Evolutionary conservation across 192 early-diverging fungal genomes (phyloP).

Genomic region (Entomortierella beljakovae): DNA sequence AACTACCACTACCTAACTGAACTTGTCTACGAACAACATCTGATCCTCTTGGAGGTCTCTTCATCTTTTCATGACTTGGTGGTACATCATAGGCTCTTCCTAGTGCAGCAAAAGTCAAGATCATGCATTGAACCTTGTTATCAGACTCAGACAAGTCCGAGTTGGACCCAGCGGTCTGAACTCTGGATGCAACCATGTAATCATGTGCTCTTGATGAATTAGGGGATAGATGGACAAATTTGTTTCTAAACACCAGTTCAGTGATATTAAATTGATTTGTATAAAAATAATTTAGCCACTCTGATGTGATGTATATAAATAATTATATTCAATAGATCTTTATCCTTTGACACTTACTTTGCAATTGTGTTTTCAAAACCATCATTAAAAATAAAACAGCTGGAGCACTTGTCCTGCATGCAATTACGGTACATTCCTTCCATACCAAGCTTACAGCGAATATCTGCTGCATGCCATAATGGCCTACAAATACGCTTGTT

Average conservation of each 20-base stretch:
- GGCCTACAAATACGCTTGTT: constrained; percentile 48
- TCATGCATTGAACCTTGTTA: constrained; percentile 50
- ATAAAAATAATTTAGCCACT: too few relatives aligned
- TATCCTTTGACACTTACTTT: constrained; percentile 29
- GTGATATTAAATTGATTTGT: too few relatives aligned
- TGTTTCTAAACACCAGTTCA: constrained; percentile 14
- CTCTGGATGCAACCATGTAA: constrained; percentile 1
- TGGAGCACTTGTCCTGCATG: constrained; percentile 53
- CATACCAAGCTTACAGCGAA: constrained; percentile 44
- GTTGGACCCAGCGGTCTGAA: constrained; percentile 6
- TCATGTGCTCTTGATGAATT: constrained; percentile 39
- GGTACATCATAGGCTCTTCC: constrained; percentile 38
- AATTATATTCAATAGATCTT: too few relatives aligned
- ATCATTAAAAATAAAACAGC: constrained; percentile 54
- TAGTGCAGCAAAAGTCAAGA: constrained; percentile 37
- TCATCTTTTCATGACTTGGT: constrained; percentile 34
- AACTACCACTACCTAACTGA: not conserved
- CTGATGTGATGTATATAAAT: too few relatives aligned
- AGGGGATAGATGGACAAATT: constrained; percentile 38
- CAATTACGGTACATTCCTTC: constrained; percentile 55
- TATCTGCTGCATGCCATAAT: constrained; percentile 50
- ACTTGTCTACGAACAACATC: constrained; percentile 40
- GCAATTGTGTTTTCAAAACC: constrained; percentile 39
- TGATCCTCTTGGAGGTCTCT: constrained; percentile 40
- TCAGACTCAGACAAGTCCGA: not conserved